Percentiles rank a stretch among this genome's conserved stretches.
phyloP scores from a whole-genome alignment of 345 rosid species.

The Gossypium turneri region DNA sequence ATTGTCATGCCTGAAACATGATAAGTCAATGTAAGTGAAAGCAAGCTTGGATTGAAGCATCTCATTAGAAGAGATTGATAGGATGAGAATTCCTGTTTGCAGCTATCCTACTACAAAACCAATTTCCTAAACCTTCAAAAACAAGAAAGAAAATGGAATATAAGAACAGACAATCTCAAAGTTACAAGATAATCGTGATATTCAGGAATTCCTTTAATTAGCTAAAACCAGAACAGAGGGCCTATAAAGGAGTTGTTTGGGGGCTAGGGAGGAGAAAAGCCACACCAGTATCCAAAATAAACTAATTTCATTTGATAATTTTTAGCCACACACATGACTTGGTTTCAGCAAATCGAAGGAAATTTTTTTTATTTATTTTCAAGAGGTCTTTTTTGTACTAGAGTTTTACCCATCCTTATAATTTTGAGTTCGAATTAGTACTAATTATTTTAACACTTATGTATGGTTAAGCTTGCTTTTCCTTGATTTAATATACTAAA shows the following conservation, averaged over 20 bases:
- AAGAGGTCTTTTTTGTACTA: too few species aligned
- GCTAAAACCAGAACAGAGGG: neutral
- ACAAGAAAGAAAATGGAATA: neutral
- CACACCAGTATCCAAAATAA: neutral
- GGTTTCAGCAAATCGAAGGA: too few species aligned
- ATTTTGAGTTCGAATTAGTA: too few species aligned
- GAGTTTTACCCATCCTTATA: too few species aligned
- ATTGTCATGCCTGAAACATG: constrained; percentile 82
- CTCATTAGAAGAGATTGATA: neutral
- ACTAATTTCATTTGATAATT: too few species aligned
- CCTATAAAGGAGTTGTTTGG: neutral
- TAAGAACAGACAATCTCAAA: neutral
- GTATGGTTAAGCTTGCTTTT: too few species aligned
- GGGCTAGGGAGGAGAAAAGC: neutral
- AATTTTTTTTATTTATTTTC: too few species aligned
- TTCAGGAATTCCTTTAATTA: neutral
- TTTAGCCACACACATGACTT: too few species aligned
- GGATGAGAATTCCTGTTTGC: constrained; percentile 11
- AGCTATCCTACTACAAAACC: constrained; percentile 12
- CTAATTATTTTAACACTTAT: too few species aligned
- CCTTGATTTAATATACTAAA: too few species aligned
- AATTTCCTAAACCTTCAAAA: constrained; percentile 2
- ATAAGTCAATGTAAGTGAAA: constrained; percentile 25
- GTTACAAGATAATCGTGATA: neutral
- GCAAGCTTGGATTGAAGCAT: constrained; percentile 17